Evolutionary conservation across 768 basidiomycete genomes (phyloP).

Genomic region (Amanita rubescens): DNA sequence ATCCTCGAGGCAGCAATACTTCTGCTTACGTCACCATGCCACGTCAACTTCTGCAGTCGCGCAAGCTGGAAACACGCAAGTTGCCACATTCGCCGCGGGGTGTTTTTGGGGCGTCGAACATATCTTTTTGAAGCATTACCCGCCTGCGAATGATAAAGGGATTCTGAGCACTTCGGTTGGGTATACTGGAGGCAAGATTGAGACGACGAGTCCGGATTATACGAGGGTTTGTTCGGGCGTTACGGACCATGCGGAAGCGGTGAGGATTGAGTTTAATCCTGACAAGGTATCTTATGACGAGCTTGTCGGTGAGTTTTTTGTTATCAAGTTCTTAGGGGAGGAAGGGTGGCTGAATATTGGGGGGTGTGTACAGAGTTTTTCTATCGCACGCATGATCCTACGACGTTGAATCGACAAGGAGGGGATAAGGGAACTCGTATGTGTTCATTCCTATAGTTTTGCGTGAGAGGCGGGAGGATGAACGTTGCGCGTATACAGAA

Average conservation of each 20-base stretch:
- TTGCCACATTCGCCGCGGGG: conserved; percentile 48
- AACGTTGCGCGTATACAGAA: conserved; percentile 37
- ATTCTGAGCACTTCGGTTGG: conserved; percentile 72
- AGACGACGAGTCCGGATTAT: conserved; percentile 56
- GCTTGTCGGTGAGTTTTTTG: conserved; percentile 62
- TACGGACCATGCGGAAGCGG: conserved; percentile 86
- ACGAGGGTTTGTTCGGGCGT: conserved; percentile 67
- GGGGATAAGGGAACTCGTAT: conserved; percentile 70
- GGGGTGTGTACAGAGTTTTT: conserved; percentile 74
- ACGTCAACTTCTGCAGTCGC: conserved; percentile 11
- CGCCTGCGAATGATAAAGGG: conserved; percentile 62
- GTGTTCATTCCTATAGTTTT: conserved; percentile 17
- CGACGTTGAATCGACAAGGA: conserved; percentile 75
- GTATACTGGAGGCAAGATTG: conserved; percentile 65
- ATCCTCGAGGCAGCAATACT: too few relatives aligned
- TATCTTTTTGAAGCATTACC: conserved; percentile 76
- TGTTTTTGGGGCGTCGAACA: conserved; percentile 89
- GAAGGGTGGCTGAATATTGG: neutral
- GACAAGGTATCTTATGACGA: conserved; percentile 70
- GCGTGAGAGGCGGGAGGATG: neutral
- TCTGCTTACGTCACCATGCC: neutral
- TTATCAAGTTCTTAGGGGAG: neutral
- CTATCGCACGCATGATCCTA: conserved; percentile 92
- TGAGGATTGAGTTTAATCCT: conserved; percentile 84
- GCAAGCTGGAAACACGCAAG: conserved; percentile 18